Evolutionary conservation across 345 rosid genomes (phyloP).

Genomic region (sweet orange (Citrus sinensis)): DVS_A1.0 CM039163.1:19568001-19568500

Average conservation of each 20-base stretch:
- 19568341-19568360: not conserved
- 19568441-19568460: too few relatives aligned
- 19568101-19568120: slow-evolving; percentile 5
- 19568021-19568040: too few relatives aligned
- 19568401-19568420: too few relatives aligned
- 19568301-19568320: not conserved
- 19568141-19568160: not conserved
- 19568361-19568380: not conserved
- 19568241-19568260: slow-evolving; percentile 1
- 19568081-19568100: slow-evolving; percentile 4
- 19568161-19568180: not conserved
- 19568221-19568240: slow-evolving; percentile 7
- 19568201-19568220: slow-evolving; percentile 7
- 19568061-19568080: slow-evolving; percentile 11
- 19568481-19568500: too few relatives aligned
- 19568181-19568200: slow-evolving; percentile 12
- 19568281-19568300: slow-evolving; percentile 2
- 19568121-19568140: not conserved
- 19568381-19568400: not conserved
- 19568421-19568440: too few relatives aligned
- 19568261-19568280: not conserved
- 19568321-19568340: not conserved
- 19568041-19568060: not conserved
- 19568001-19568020: too few relatives aligned
- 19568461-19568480: too few relatives aligned